phyloP scores from a whole-genome alignment of 768 basidiomycete genomes.

The Boletus vermiculosoides region DNA sequence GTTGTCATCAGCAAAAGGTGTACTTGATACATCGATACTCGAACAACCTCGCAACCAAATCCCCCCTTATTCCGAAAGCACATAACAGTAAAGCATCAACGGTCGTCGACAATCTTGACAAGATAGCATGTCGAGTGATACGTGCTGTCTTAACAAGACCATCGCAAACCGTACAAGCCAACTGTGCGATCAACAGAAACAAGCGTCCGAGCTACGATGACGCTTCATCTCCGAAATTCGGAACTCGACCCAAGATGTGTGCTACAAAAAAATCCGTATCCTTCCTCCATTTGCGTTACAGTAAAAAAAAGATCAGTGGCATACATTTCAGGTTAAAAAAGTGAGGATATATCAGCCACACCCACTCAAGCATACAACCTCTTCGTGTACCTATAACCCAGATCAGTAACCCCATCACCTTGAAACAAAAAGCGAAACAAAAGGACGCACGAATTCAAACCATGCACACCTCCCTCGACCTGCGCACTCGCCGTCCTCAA shows the following conservation, averaged over 20 bases:
- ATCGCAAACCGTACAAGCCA: not conserved
- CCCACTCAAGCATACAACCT: slow-evolving; percentile 45
- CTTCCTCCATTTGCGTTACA: not conserved
- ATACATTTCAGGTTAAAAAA: not conserved
- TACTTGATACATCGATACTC: too few species aligned
- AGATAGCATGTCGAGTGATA: not conserved
- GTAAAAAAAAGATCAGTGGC: not conserved
- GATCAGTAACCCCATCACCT: slow-evolving; percentile 1
- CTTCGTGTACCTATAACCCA: slow-evolving; percentile 50
- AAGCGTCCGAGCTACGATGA: not conserved
- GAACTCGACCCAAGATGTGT: too few species aligned
- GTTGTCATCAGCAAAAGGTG: too few species aligned
- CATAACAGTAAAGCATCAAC: too few species aligned
- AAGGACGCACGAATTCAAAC: slow-evolving; percentile 81
- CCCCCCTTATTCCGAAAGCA: too few species aligned
- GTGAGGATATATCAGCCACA: not conserved
- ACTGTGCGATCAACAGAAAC: not conserved
- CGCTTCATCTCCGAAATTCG: too few species aligned
- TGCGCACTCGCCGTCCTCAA: slow-evolving; percentile 93
- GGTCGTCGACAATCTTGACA: not conserved
- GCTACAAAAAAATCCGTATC: too few species aligned
- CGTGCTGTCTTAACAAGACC: not conserved
- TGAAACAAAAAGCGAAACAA: slow-evolving; percentile 3
- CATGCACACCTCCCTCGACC: slow-evolving; percentile 94
- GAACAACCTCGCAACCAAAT: too few species aligned